phyloP scores from a whole-genome alignment of 2,329 filamentous ascomycete genomes.

The Didymellaceae sp. region DNA sequence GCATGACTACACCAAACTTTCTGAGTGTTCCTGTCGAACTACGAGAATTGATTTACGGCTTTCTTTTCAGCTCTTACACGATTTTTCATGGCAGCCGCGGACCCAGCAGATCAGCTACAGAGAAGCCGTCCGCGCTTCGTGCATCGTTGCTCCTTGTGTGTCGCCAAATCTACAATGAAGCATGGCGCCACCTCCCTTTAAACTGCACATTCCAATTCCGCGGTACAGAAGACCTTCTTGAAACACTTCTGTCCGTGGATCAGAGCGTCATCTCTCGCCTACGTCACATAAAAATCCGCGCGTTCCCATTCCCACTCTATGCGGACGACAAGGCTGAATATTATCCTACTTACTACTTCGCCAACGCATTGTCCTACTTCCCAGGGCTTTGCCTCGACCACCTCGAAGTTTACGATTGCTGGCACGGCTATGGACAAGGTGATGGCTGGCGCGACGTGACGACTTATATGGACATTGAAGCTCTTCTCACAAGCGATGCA shows the following conservation, averaged over 20 bases:
- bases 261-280: slow-evolving; percentile 42
- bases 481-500: slow-evolving; percentile 38
- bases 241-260: slow-evolving; percentile 39
- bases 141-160: slow-evolving; percentile 41
- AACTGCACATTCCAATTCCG: slow-evolving; percentile 42
- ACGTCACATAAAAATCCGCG: slow-evolving; percentile 40
- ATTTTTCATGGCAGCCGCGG: slow-evolving; percentile 39
- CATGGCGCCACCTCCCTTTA: slow-evolving; percentile 42
- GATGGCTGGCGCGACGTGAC: slow-evolving; percentile 45
- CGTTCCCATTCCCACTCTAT: slow-evolving; percentile 45
- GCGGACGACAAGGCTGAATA: slow-evolving; percentile 30
- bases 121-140: slow-evolving; percentile 27
- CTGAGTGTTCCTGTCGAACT: slow-evolving; percentile 43
- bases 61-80: slow-evolving; percentile 40
- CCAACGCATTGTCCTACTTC: slow-evolving; percentile 39
- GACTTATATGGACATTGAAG: slow-evolving; percentile 45
- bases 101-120: slow-evolving; percentile 6
- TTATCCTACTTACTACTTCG: slow-evolving; percentile 43
- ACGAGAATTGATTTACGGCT: slow-evolving; percentile 43
- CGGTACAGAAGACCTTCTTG: slow-evolving; percentile 43
- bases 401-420: slow-evolving; percentile 43
- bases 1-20: slow-evolving; percentile 30
- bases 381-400: slow-evolving; percentile 42
- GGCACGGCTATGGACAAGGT: slow-evolving; percentile 44
- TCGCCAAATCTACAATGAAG: slow-evolving; percentile 39